phyloP scores from a whole-genome alignment of 2,329 filamentous ascomycete genomes.

The Xylaria multiplex region DNA sequence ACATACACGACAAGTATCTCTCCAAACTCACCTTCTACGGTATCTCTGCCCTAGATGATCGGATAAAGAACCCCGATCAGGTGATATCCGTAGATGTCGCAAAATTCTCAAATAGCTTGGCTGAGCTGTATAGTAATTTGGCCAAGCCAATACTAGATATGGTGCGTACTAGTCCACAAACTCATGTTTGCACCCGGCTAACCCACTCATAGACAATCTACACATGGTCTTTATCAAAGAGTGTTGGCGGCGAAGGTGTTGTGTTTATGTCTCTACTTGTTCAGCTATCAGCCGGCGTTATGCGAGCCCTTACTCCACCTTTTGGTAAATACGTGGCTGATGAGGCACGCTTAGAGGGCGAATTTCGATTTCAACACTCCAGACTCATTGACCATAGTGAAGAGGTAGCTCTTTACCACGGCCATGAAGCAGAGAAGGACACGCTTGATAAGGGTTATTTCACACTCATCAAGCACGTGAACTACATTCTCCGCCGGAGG shows the following conservation, averaged over 20 bases:
- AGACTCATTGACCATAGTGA: conserved; percentile 95
- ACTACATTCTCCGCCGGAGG: conserved; percentile 87
- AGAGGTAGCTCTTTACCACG: conserved; percentile 90
- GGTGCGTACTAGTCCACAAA: conserved; percentile 56
- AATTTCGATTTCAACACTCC: conserved; percentile 95
- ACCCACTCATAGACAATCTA: conserved; percentile 75
- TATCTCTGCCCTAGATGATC: conserved; percentile 91
- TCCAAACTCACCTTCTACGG: conserved; percentile 99
- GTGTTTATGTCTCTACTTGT: conserved; percentile 96
- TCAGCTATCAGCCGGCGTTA: conserved; percentile 89
- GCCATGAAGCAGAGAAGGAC: conserved; percentile 94
- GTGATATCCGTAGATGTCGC: conserved; percentile 96
- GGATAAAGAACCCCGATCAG: conserved; percentile 98
- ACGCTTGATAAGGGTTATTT: conserved; percentile 98
- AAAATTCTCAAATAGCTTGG: conserved; percentile 93
- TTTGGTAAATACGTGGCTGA: conserved; percentile 98
- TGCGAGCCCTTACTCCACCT: conserved; percentile 93
- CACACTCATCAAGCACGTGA: conserved; percentile 98
- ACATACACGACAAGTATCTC: conserved; percentile 95
- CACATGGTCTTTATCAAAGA: conserved; percentile 91
- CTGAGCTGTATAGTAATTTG: conserved; percentile 94
- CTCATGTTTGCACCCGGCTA: conserved; percentile 35
- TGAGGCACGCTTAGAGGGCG: conserved; percentile 91
- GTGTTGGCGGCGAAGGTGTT: conserved; percentile 94
- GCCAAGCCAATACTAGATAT: conserved; percentile 96